These are phyloP conservation scores for Amoeboaphelidium occidentale DNA, from an alignment of 371 early-diverging fungal genomes.

Conservation along the genomic window DNA sequence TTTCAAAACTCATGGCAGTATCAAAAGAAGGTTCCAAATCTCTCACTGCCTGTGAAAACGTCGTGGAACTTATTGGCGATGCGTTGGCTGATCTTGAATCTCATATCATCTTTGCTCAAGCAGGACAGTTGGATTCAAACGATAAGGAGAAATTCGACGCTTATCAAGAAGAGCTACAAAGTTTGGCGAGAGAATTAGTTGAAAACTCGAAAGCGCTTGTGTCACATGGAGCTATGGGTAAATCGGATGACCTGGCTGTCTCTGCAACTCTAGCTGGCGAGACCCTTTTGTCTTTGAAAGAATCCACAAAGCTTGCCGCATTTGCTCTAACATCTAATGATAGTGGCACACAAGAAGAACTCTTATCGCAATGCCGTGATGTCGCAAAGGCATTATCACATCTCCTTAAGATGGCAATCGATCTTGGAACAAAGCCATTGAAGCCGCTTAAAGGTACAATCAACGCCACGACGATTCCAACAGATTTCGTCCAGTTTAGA, in stretches of 20 bases:
- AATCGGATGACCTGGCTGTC: constrained; percentile 12
- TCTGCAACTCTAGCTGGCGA: constrained; percentile 5
- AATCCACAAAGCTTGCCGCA: neutral
- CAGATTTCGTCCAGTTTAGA: constrained; percentile 6
- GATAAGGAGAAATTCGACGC: constrained; percentile 11
- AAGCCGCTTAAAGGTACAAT: neutral
- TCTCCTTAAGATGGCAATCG: constrained; percentile 10
- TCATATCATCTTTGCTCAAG: constrained; percentile 16
- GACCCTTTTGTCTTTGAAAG: constrained; percentile 8
- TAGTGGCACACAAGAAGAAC: neutral
- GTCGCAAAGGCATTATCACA: constrained; percentile 13
- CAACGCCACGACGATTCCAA: constrained; percentile 2
- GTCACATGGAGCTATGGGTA: constrained; percentile 5
- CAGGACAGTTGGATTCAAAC: constrained; percentile 18
- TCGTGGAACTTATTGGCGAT: constrained; percentile 6
- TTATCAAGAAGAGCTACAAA: constrained; percentile 14
- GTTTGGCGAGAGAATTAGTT: constrained; percentile 11
- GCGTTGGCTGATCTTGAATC: constrained; percentile 16
- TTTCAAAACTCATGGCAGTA: constrained; percentile 9
- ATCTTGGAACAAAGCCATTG: constrained; percentile 4
- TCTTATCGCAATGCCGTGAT: neutral
- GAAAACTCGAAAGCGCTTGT: constrained; percentile 15
- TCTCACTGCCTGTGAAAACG: constrained; percentile 10
- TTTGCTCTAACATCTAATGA: neutral
- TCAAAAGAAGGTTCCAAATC: constrained; percentile 17